Conservation (phyloP, 2,329 filamentous ascomycete species). For the Orbilia ellipsospora region DNA sequence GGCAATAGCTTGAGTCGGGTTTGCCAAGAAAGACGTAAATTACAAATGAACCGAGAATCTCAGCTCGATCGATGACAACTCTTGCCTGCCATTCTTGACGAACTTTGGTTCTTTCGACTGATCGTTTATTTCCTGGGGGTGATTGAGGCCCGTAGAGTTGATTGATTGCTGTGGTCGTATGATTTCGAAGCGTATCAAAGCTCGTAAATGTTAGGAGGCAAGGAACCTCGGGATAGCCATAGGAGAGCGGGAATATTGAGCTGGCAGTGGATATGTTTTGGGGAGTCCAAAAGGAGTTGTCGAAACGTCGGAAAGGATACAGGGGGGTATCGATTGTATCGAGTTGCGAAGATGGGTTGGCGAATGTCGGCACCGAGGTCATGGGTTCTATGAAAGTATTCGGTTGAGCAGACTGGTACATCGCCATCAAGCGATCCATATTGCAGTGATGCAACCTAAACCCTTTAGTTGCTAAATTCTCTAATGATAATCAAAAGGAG, state of each 20-base stretch:
- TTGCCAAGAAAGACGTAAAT: slow-evolving; percentile 55
- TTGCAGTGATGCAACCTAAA: slow-evolving; percentile 55
- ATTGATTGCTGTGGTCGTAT: slow-evolving; percentile 54
- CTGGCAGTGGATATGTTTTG: slow-evolving; percentile 49
- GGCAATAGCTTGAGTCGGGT: neutral
- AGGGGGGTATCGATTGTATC: slow-evolving; percentile 57
- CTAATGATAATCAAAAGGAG: neutral
- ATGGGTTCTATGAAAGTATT: slow-evolving; percentile 45
- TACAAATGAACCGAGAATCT: slow-evolving; percentile 50
- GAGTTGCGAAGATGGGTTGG: slow-evolving; percentile 28
- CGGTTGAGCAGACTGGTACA: slow-evolving; percentile 59
- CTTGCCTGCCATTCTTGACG: slow-evolving; percentile 57
- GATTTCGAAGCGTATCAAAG: slow-evolving; percentile 44
- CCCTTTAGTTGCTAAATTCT: neutral
- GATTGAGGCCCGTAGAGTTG: slow-evolving; percentile 53
- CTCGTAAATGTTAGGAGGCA: slow-evolving; percentile 31
- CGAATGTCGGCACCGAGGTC: slow-evolving; percentile 54
- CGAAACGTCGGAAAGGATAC: slow-evolving; percentile 57
- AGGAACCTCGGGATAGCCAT: slow-evolving; percentile 58
- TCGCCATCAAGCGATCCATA: slow-evolving; percentile 59
- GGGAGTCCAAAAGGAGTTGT: slow-evolving; percentile 56
- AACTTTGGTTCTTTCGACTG: neutral
- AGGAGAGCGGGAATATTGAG: slow-evolving; percentile 55
- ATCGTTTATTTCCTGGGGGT: slow-evolving; percentile 10
- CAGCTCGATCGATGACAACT: slow-evolving; percentile 56